phyloP scores from a whole-genome alignment of 164 flowering plant species.

The Piper betle region DNA sequence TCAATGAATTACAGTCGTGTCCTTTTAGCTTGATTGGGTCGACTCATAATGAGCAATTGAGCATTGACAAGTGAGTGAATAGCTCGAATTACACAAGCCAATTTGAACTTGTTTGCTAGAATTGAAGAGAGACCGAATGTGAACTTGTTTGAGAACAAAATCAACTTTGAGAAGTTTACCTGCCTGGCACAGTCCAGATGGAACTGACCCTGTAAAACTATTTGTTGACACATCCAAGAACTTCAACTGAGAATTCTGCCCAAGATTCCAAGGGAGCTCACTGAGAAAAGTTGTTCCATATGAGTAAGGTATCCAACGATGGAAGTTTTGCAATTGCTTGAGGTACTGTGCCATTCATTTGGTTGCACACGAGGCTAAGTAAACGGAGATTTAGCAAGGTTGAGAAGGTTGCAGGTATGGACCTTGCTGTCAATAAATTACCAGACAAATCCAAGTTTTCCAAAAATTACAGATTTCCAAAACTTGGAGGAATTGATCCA shows the following conservation, averaged over 20 bases:
- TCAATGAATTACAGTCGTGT: no score
- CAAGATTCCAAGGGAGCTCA: slow-evolving; percentile 55
- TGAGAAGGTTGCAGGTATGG: slow-evolving; percentile 65
- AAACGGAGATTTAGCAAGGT: slow-evolving; percentile 55
- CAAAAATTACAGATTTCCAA: slow-evolving; percentile 35
- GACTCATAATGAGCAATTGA: no score
- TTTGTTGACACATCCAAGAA: slow-evolving; percentile 87
- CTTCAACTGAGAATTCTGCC: slow-evolving; percentile 54
- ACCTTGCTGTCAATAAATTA: slow-evolving; percentile 57
- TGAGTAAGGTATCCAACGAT: slow-evolving; percentile 52
- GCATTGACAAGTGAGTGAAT: no score
- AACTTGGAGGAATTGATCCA: slow-evolving; percentile 51
- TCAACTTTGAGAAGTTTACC: slow-evolving; percentile 50
- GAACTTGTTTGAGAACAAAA: slow-evolving; percentile 67
- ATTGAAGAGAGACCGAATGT: slow-evolving; percentile 50
- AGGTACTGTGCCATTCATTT: slow-evolving; percentile 65
- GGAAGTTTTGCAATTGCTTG: slow-evolving; percentile 64
- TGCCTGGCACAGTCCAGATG: slow-evolving; percentile 51
- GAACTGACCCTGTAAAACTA: slow-evolving; percentile 50
- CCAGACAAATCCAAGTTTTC: slow-evolving; percentile 79
- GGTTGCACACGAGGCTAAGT: slow-evolving; percentile 74
- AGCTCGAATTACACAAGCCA: no score
- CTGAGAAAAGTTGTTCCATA: slow-evolving; percentile 90
- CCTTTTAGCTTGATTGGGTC: no score
- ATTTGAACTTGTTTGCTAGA: slow-evolving; percentile 71